Conservation (phyloP, 192 early-diverging fungal species). For the Rhizophlyctis rosea region DNA sequence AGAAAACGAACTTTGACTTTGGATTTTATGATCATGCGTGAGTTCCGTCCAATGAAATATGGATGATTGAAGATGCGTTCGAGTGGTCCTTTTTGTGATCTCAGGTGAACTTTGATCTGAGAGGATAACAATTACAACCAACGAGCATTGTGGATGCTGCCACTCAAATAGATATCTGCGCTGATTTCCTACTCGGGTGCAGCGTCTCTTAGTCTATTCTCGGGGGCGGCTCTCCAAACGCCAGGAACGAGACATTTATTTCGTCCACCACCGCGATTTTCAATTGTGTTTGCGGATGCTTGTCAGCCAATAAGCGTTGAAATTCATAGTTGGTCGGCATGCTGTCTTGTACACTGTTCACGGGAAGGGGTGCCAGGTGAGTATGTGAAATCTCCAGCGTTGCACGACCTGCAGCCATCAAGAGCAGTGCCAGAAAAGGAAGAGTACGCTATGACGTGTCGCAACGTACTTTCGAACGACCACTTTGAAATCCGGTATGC, state of each 20-base stretch:
- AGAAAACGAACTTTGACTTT: too few species aligned
- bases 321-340: background rate
- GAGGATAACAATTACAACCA: too few species aligned
- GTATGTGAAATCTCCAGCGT: background rate
- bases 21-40: too few species aligned
- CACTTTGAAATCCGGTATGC: slow-evolving; percentile 15
- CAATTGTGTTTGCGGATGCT: slow-evolving; percentile 3
- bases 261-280: slow-evolving; percentile 21
- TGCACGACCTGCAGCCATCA: background rate
- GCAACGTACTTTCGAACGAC: slow-evolving; percentile 16
- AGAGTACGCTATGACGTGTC: background rate
- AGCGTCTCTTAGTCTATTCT: too few species aligned
- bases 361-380: slow-evolving; percentile 3
- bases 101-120: too few species aligned
- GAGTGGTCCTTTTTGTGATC: too few species aligned
- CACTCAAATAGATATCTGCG: too few species aligned
- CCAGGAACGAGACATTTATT: slow-evolving; percentile 21
- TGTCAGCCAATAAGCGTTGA: background rate
- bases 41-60: too few species aligned
- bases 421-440: background rate
- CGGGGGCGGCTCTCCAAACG: slow-evolving; percentile 16
- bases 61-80: too few species aligned
- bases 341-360: background rate
- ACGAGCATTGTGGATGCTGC: too few species aligned
- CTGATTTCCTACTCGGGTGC: too few species aligned